Evolutionary conservation across 148 eudicot genomes (phyloP).

Genomic region (Agrostemma githago): DNA sequence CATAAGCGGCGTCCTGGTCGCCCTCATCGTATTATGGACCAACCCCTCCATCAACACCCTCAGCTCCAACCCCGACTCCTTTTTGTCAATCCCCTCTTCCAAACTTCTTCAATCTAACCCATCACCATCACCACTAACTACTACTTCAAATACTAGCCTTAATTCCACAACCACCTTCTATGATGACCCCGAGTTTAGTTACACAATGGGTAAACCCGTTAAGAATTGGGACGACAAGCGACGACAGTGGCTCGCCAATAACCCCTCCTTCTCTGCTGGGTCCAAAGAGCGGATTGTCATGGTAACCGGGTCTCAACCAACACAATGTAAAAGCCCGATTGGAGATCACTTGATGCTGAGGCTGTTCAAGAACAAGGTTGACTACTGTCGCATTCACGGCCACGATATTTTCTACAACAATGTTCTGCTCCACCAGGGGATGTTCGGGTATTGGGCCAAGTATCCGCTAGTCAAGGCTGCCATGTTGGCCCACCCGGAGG

Average conservation of each 20-base stretch:
- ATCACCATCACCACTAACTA: background rate
- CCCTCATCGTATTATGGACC: background rate
- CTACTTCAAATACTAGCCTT: background rate
- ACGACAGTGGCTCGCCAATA: constrained; percentile 1
- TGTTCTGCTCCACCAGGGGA: constrained; percentile 53
- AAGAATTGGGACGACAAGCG: constrained; percentile 15
- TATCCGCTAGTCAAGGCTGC: constrained; percentile 61
- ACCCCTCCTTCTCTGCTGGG: constrained; percentile 11
- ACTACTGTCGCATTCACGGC: constrained; percentile 73
- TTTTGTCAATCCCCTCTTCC: background rate
- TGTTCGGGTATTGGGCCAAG: constrained; percentile 77
- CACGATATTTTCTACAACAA: constrained; percentile 71
- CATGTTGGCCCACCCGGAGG: constrained; percentile 90
- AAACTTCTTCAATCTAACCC: background rate
- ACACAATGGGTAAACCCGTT: constrained; percentile 4
- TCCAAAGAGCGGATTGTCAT: background rate
- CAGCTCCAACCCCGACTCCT: background rate
- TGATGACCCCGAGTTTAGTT: constrained; percentile 8
- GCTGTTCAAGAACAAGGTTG: constrained; percentile 79
- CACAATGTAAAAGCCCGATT: constrained; percentile 26
- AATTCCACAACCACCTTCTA: constrained; percentile 3
- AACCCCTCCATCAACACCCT: background rate
- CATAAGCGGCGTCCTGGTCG: constrained; percentile 7
- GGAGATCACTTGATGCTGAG: constrained; percentile 62
- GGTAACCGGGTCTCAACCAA: constrained; percentile 9